phyloP scores from a whole-genome alignment of 352 stramenopile species.

The Phytophthora pistaciae region DNA sequence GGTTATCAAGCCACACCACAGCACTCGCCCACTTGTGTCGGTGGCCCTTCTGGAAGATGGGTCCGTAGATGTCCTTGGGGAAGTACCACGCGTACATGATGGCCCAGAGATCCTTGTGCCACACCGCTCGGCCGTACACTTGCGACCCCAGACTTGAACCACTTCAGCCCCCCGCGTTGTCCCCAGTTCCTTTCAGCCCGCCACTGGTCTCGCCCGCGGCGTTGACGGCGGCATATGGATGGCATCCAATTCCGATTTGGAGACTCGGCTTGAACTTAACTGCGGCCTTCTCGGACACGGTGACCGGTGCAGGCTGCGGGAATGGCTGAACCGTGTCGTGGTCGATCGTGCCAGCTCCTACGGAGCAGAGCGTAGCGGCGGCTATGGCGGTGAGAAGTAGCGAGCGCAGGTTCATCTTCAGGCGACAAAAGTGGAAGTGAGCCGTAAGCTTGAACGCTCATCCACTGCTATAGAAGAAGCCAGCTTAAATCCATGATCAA shows the following conservation, averaged over 20 bases:
- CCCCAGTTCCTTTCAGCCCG: too few species aligned
- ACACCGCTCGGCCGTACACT: background rate
- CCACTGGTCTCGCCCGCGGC: background rate
- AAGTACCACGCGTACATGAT: conserved; percentile 5
- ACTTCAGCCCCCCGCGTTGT: too few species aligned
- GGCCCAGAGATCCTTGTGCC: background rate
- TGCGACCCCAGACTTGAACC: background rate
- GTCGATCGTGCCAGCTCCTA: background rate
- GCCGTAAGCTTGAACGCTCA: too few species aligned
- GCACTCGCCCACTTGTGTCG: background rate
- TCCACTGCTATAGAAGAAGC: too few species aligned
- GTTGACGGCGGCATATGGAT: background rate
- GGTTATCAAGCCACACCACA: background rate
- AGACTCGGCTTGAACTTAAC: background rate
- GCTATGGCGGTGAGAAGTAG: background rate
- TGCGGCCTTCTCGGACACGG: background rate
- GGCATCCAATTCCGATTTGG: background rate
- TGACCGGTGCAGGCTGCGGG: background rate
- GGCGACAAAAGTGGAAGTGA: too few species aligned
- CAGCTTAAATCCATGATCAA: too few species aligned
- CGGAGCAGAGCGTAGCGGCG: background rate
- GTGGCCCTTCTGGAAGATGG: background rate
- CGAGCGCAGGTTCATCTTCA: background rate
- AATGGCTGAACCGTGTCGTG: background rate
- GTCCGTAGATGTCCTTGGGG: background rate